Conservation (phyloP, 1,284 basidiomycete species). For the Irpex sp. region DNA sequence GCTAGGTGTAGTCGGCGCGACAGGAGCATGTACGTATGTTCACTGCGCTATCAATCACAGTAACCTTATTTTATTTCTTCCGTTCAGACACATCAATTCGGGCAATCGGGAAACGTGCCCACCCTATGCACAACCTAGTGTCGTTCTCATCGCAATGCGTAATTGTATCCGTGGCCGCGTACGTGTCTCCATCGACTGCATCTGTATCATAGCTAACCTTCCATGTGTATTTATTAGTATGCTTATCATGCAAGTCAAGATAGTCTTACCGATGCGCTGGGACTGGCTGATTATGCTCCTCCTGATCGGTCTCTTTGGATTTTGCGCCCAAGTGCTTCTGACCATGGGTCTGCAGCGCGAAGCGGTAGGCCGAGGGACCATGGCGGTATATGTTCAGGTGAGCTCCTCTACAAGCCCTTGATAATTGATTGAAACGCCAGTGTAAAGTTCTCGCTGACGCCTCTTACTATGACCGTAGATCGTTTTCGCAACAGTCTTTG, state of each 20-base stretch:
- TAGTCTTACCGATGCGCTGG: conserved; percentile 44
- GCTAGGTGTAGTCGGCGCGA: conserved; percentile 57
- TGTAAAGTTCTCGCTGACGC: no score
- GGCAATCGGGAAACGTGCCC: conserved; percentile 70
- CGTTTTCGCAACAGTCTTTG: conserved; percentile 56
- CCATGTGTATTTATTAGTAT: conserved; percentile 33
- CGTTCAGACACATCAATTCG: conserved; percentile 59
- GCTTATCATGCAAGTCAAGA: conserved; percentile 34
- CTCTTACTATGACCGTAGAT: conserved; percentile 34
- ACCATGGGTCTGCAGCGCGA: conserved; percentile 67
- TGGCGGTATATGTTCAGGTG: conserved; percentile 63
- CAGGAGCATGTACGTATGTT: conserved; percentile 50
- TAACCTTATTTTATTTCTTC: neutral
- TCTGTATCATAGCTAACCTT: neutral
- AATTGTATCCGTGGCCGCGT: conserved; percentile 50
- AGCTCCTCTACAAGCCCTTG: neutral
- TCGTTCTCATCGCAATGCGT: conserved; percentile 67
- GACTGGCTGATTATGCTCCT: conserved; percentile 44
- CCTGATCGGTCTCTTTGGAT: conserved; percentile 55
- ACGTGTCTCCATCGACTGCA: conserved; percentile 16
- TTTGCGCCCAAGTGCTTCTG: conserved; percentile 56
- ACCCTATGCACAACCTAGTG: conserved; percentile 69
- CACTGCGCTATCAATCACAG: neutral
- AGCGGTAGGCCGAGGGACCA: conserved; percentile 55
- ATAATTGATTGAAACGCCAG: neutral